Evolutionary conservation across 1,284 basidiomycete genomes (phyloP), one percentile per base, ranked within the genome.

Genomic region (Erythrobasidium hasegawianum): DNA sequence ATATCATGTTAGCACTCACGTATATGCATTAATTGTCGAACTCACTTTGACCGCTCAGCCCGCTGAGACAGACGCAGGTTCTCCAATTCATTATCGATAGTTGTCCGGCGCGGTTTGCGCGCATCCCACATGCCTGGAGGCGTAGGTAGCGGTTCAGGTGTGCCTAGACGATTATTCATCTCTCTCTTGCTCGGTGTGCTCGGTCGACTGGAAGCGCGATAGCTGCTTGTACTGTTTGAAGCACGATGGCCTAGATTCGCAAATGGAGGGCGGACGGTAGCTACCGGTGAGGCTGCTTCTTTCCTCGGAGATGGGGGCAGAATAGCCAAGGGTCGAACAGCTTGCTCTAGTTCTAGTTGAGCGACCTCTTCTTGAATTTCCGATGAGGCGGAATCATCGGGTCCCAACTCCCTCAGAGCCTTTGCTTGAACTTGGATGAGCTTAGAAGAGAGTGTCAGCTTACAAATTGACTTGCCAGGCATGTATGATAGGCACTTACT

Each of bases 21-120:
- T 9, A 7, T 20, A 10, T 20, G 9, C 5, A 8, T 11, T 39
- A 20, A 16, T 5, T n/a, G 22, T n/a, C 7, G 2, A 8, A 41
- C 59, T 24, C 45, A 62, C 10, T 62, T 22, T 1, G 62, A 49
- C 10, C 62, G 40, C 26, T 64, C 66, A 20, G 71, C 71, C 1
- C 47, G 67, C 20, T 54, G 59, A 22, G 39, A 27, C 49, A 60
- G 43, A 43, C 57, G 49, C 8, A 74, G 52, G 10, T 45, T 55
- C 41, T 54, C 68, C 13, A 74, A 14, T 16, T 74, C 73, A 20
- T 69, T 65, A 14, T 69, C 71, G 47, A 70, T 69, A 43, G 73
- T 74, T 29, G 68, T 58, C 24, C 73, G 57, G 2, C 73, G 60
- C 22, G 33, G 27, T 38, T 70, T 71, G 39, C 33, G 33, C 53